A percentile compares a stretch with the other conserved stretches of the same genome.
These are phyloP conservation scores for Mycena sanguinolenta DNA, from an alignment of 768 basidiomycete species.

Conservation along the genomic window DNA sequence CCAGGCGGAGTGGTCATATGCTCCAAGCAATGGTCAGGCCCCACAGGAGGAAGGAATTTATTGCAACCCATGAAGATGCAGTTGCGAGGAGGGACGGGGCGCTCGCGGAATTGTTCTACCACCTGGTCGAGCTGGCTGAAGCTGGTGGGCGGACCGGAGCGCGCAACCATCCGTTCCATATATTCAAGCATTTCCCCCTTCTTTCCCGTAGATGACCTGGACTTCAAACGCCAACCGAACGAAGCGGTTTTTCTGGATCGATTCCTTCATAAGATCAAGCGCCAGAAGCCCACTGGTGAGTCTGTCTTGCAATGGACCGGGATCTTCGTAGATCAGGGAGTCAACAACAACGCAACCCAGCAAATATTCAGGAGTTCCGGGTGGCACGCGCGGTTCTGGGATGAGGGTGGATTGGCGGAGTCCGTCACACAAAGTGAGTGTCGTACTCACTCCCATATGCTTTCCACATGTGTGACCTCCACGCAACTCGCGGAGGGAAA, in stretches of 20 bases:
- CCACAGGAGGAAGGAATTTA: background rate
- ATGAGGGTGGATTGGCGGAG: background rate
- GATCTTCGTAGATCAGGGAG: background rate
- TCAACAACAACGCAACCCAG: slow-evolving; percentile 7
- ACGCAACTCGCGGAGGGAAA: background rate
- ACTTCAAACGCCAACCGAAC: slow-evolving; percentile 2
- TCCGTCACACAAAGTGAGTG: background rate
- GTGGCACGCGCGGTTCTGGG: background rate
- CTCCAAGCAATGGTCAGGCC: background rate
- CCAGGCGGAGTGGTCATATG: background rate
- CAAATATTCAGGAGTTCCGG: background rate
- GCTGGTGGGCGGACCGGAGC: background rate
- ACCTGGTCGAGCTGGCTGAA: background rate
- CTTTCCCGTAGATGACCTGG: background rate
- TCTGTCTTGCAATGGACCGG: background rate
- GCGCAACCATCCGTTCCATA: background rate
- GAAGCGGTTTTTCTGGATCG: background rate
- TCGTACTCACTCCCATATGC: slow-evolving; percentile 11
- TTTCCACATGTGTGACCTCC: background rate
- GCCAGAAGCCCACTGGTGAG: background rate
- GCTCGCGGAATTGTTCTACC: background rate
- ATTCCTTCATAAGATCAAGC: background rate
- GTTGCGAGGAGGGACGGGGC: background rate
- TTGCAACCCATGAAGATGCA: background rate
- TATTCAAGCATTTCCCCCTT: background rate